Evolutionary conservation across 2,329 filamentous ascomycete species (phyloP), one percentile per base, ranked within the genome.

Genomic region (Pseudogymnoascus pannorum): DNA sequence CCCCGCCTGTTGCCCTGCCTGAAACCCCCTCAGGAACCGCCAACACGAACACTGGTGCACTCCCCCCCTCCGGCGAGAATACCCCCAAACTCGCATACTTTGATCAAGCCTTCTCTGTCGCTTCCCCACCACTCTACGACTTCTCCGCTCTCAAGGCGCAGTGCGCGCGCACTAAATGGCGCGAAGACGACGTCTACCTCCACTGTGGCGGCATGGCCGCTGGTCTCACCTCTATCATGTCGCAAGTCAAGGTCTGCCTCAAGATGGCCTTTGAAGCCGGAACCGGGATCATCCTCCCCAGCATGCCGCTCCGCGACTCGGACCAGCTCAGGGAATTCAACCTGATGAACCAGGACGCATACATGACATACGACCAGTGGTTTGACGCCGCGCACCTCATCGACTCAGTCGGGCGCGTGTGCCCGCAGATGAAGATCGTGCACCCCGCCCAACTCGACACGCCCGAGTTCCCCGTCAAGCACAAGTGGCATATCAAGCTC

Each of bases 201-300:
- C 64, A 71, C 60, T 74, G 72, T 63, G 68, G 62, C 14, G 69
- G 66, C 35, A 74, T 74, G 58, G 60, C 66, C 16, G 70, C 70
- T 8, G 72, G 72, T 24, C 64, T 74, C 54, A 73, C 72, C 5
- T 67, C 65, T 33, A 71, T 74, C 59, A 67, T 74, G 59, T 73
- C 71, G 5, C 71, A 73, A 63, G 62, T 74, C 44, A 74, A 72
- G 64, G 68, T 71, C 22, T 74, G 72, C 61, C 62, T 74, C 31
- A 73, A 74, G 64, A 73, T 73, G 70, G 72, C 72, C 51, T 54
- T 73, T 11, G 72, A 73, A 5, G 64, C 72, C 2, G 72, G 72
- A 14, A 66, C 67, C 1, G 65, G 68, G 57, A 58, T 74, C 1
- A 60, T 74, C 7, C 65, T 74, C 42, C 72, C 72, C 5, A 59